Evolutionary conservation across 345 rosid species (phyloP).

Genomic region (Adansonia digitata): DNA sequence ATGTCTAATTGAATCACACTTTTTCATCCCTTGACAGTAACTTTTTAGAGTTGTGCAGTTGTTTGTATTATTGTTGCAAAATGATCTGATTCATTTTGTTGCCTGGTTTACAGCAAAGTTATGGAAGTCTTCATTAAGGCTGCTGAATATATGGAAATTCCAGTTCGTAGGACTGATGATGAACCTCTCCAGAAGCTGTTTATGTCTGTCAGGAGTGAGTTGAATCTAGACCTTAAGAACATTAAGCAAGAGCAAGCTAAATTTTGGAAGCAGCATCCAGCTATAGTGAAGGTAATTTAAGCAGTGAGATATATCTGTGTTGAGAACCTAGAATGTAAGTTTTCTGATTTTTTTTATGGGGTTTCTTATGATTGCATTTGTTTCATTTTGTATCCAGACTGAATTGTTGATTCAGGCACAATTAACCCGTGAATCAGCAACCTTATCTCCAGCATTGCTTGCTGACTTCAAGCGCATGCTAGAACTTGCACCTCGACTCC

Average conservation of each 20-base stretch:
- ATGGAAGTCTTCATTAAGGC: constrained; percentile 98
- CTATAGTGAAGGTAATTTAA: constrained; percentile 74
- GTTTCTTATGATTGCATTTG: constrained; percentile 10
- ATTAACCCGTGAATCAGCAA: constrained; percentile 69
- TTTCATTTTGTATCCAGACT: constrained; percentile 46
- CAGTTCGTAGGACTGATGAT: constrained; percentile 89
- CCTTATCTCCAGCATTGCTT: constrained; percentile 70
- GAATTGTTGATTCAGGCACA: constrained; percentile 98
- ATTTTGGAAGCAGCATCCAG: constrained; percentile 99
- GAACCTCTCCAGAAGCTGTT: constrained; percentile 98
- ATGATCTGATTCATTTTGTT: background rate
- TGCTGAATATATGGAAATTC: constrained; percentile 95
- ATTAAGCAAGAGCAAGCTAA: constrained; percentile 99
- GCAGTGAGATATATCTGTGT: constrained; percentile 4
- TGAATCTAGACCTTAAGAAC: constrained; percentile 89
- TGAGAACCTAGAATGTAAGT: background rate
- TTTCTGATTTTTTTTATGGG: background rate
- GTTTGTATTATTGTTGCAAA: background rate
- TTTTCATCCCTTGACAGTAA: background rate
- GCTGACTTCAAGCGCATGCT: constrained; percentile 81
- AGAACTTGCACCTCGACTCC: constrained; percentile 94
- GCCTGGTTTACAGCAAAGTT: constrained; percentile 70
- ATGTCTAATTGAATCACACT: background rate
- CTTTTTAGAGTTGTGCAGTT: background rate
- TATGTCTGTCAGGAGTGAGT: constrained; percentile 91